Conservation (phyloP, 2,329 filamentous ascomycete genomes). For the Macrophomina tecta region DNA sequence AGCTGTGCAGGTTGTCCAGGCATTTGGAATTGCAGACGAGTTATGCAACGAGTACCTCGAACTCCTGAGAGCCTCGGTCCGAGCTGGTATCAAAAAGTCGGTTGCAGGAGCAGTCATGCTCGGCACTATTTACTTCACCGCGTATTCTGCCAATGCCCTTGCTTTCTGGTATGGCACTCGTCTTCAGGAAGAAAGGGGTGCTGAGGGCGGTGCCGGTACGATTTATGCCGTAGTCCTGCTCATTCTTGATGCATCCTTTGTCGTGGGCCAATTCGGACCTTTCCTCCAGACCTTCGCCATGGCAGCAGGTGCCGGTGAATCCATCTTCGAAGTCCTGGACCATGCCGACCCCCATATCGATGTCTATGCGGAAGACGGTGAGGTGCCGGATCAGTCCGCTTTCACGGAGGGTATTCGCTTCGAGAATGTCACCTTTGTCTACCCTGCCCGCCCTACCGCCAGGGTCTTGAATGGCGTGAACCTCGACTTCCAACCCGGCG, state of each 20-base stretch:
- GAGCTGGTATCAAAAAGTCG: constrained; percentile 49
- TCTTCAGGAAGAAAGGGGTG: constrained; percentile 33
- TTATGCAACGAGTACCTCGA: constrained; percentile 47
- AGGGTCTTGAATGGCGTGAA: constrained; percentile 48
- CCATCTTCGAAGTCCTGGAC: constrained; percentile 53
- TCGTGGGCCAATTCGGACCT: constrained; percentile 68
- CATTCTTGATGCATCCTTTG: constrained; percentile 67
- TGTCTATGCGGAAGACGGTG: constrained; percentile 42
- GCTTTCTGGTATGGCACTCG: constrained; percentile 52
- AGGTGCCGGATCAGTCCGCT: constrained; percentile 31
- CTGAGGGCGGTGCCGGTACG: constrained; percentile 52
- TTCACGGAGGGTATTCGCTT: constrained; percentile 50
- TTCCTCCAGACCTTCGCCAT: constrained; percentile 62
- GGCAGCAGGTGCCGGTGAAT: constrained; percentile 59
- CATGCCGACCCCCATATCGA: constrained; percentile 47
- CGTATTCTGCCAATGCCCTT: constrained; percentile 53
- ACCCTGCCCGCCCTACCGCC: constrained; percentile 51
- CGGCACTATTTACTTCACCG: constrained; percentile 52
- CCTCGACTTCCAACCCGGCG: constrained; percentile 45
- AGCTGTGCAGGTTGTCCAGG: constrained; percentile 56
- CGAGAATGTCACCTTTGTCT: constrained; percentile 49
- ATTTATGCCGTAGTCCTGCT: constrained; percentile 70
- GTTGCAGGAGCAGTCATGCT: constrained; percentile 50
- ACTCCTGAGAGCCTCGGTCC: constrained; percentile 42
- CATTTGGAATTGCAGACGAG: constrained; percentile 52